Percentiles rank a stretch among this genome's conserved stretches.
Evolutionary conservation across 495 filamentous ascomycete genomes (phyloP).

Genomic region (Apodospora peruviana): DNA sequence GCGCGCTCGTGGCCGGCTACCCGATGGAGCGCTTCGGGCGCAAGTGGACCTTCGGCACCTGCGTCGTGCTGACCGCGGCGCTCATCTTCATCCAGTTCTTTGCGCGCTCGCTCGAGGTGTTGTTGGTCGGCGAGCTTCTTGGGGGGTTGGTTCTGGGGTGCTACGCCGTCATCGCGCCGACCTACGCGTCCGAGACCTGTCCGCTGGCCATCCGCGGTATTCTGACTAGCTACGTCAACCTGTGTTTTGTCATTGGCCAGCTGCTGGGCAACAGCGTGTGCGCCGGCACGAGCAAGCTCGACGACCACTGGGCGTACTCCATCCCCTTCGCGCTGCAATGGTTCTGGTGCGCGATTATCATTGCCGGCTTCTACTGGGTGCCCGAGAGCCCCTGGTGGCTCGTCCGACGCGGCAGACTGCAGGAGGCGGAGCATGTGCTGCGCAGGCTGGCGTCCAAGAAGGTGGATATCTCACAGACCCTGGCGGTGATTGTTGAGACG

Average conservation of each 20-base stretch:
- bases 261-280: constrained; percentile 52
- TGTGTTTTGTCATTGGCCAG: constrained; percentile 65
- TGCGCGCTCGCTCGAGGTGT: constrained; percentile 36
- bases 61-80: constrained; percentile 34
- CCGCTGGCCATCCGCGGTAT: constrained; percentile 52
- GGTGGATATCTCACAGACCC: constrained; percentile 33
- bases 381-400: constrained; percentile 64
- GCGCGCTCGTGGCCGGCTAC: constrained; percentile 41
- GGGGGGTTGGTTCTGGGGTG: constrained; percentile 49
- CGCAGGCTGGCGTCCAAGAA: constrained; percentile 33
- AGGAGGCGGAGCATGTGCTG: constrained; percentile 44
- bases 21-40: constrained; percentile 41
- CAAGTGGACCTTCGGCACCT: constrained; percentile 38
- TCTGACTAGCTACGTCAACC: constrained; percentile 55
- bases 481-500: constrained; percentile 58
- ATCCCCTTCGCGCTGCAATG: constrained; percentile 60
- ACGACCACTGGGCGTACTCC: constrained; percentile 46
- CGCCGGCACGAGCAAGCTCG: constrained; percentile 36
- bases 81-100: constrained; percentile 57
- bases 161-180: constrained; percentile 50
- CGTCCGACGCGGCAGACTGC: constrained; percentile 48
- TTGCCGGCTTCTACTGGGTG: constrained; percentile 49
- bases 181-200: constrained; percentile 60
- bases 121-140: constrained; percentile 47
- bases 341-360: constrained; percentile 59